A percentile compares a stretch with the other conserved stretches of the same genome.
Evolutionary conservation across 257 asterid genomes (phyloP).

Genomic region (Capsicum rhomboideum): DNA sequence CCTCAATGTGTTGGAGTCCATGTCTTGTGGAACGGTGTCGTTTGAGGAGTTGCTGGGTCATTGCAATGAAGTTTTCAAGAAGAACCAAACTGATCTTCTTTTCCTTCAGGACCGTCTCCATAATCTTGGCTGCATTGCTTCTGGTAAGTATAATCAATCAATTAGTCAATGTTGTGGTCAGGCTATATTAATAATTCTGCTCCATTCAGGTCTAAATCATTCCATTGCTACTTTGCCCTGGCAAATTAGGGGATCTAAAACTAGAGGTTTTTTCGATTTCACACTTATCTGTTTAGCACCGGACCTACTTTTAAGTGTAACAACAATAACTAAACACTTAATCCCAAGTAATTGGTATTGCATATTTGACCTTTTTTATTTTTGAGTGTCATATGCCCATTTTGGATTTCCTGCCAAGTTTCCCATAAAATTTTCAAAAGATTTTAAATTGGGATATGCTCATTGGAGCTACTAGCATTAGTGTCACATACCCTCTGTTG

Average conservation of each 20-base stretch:
- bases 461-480: too few species aligned
- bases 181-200: neutral
- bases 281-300: neutral
- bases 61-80: conserved; percentile 73
- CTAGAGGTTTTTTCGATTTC: neutral
- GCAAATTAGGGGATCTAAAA: neutral
- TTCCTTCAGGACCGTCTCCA: conserved; percentile 51
- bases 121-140: conserved; percentile 1
- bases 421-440: too few species aligned
- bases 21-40: conserved; percentile 81
- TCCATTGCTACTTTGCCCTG: neutral
- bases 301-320: neutral
- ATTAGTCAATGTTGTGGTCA: too few species aligned
- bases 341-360: neutral
- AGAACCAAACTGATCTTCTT: conserved; percentile 45
- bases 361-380: too few species aligned
- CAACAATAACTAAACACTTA: neutral
- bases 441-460: too few species aligned
- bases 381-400: neutral
- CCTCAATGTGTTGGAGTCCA: conserved; percentile 76
- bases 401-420: neutral
- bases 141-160: neutral
- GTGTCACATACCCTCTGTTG: neutral
- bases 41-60: conserved; percentile 94
- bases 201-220: neutral